phyloP scores from a whole-genome alignment of 1,284 basidiomycete genomes.

The Ceraceosorus guamensis region DNA sequence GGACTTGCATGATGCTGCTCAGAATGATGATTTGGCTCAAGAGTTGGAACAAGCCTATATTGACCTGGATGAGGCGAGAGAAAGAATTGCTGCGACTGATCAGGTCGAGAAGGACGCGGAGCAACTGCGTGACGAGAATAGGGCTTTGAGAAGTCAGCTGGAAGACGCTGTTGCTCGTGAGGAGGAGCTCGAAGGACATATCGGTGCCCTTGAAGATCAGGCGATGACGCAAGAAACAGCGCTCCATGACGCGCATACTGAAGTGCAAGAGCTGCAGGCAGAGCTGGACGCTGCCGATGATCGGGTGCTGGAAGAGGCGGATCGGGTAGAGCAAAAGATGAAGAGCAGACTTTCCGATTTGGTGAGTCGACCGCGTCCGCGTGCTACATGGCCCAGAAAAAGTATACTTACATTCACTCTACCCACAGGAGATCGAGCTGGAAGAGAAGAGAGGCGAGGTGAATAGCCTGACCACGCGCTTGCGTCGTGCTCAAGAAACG shows the following conservation, averaged over 20 bases:
- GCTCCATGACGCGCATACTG: not conserved
- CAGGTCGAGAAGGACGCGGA: slow-evolving; percentile 4
- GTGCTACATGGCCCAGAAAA: too few species aligned
- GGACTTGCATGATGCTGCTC: not conserved
- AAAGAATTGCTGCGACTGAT: not conserved
- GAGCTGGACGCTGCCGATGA: not conserved
- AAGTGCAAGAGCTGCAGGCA: not conserved
- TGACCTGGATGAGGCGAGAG: slow-evolving; percentile 4
- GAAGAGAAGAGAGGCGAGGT: slow-evolving; percentile 7
- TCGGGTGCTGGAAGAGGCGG: not conserved
- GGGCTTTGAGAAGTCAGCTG: not conserved
- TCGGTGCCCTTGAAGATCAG: not conserved
- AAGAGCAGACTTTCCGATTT: too few species aligned
- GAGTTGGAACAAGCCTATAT: not conserved
- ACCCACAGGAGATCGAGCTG: not conserved
- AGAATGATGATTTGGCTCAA: not conserved
- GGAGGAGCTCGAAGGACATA: not conserved
- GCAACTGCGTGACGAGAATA: not conserved
- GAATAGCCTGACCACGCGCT: not conserved
- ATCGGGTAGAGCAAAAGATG: not conserved
- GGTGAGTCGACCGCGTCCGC: too few species aligned
- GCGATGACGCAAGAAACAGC: not conserved
- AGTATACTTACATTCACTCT: too few species aligned
- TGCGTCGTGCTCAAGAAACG: too few species aligned
- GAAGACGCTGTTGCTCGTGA: not conserved